These are phyloP conservation scores for Kazachstania sp. DNA, from an alignment of 1,139 yeast species.

Conservation along the genomic window DNA sequence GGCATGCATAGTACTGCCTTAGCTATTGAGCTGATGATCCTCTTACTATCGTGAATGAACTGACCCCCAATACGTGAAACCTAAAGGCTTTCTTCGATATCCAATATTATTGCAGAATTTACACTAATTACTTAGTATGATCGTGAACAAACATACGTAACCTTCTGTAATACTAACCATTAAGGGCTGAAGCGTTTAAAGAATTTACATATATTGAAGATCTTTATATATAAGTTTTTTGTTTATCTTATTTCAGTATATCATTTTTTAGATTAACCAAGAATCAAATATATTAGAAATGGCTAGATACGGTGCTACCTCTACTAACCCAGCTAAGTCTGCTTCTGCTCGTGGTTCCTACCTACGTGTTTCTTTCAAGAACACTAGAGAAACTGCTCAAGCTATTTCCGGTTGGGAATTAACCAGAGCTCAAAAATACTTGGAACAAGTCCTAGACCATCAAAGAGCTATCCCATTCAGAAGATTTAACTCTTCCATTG, in stretches of 20 bases:
- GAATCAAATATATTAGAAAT: slow-evolving; percentile 34
- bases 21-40: too few species aligned
- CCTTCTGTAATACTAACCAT: too few species aligned
- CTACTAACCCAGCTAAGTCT: slow-evolving; percentile 99
- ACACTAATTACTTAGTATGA: too few species aligned
- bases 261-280: background rate
- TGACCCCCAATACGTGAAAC: too few species aligned
- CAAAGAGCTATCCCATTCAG: slow-evolving; percentile 99
- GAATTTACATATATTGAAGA: background rate
- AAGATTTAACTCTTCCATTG: slow-evolving; percentile 92
- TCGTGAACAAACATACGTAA: too few species aligned
- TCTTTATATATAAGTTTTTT: background rate
- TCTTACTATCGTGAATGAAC: too few species aligned
- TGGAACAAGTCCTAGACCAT: slow-evolving; percentile 94
- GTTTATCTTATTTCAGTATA: background rate
- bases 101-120: too few species aligned
- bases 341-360: slow-evolving; percentile 99
- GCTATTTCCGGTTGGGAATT: slow-evolving; percentile 98
- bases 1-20: too few species aligned
- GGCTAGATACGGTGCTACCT: slow-evolving; percentile 97
- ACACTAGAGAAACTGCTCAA: slow-evolving; percentile 99
- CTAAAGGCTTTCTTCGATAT: too few species aligned
- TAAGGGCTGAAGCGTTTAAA: too few species aligned
- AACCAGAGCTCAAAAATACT: slow-evolving; percentile 92
- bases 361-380: slow-evolving; percentile 99